A percentile compares a stretch with the other conserved stretches of the same genome.
These are phyloP conservation scores for Septoria petroselini DNA, from an alignment of 2,329 filamentous ascomycete species.

Conservation along the genomic window DNA sequence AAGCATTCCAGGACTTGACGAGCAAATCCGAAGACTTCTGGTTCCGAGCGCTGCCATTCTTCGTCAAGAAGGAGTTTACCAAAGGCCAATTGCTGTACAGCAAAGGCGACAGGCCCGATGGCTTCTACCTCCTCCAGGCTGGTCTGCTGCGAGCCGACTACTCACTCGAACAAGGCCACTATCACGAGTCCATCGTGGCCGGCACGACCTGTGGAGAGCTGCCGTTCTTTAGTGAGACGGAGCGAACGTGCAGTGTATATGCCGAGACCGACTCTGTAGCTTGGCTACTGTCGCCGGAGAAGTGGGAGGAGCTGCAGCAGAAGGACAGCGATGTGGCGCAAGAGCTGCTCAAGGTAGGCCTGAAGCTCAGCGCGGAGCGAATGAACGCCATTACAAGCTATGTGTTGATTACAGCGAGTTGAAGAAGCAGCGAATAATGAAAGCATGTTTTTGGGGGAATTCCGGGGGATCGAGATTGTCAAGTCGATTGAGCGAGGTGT, in stretches of 20 bases:
- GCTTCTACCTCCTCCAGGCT: conserved; percentile 86
- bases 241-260: conserved; percentile 78
- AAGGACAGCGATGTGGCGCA: conserved; percentile 73
- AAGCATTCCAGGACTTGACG: conserved; percentile 89
- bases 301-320: conserved; percentile 70
- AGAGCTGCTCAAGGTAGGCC: conserved; percentile 79
- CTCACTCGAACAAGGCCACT: conserved; percentile 79
- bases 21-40: conserved; percentile 91
- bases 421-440: conserved; percentile 7
- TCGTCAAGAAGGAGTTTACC: conserved; percentile 64
- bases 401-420: conserved; percentile 44
- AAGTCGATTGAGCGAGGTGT: background rate
- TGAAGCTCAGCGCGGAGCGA: conserved; percentile 91
- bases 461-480: background rate
- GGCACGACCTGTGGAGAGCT: conserved; percentile 94
- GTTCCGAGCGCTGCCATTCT: conserved; percentile 76
- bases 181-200: conserved; percentile 87
- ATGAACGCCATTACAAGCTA: conserved; percentile 67
- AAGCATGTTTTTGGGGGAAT: no score
- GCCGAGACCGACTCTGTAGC: conserved; percentile 69
- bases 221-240: conserved; percentile 91
- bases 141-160: conserved; percentile 91
- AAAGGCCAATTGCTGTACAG: conserved; percentile 73
- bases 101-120: conserved; percentile 69
- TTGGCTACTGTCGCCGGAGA: conserved; percentile 72